Percentiles rank a stretch among this genome's conserved stretches.
phyloP scores from a whole-genome alignment of 148 eudicot species.

The Rhododendron williamsianum region DNA sequence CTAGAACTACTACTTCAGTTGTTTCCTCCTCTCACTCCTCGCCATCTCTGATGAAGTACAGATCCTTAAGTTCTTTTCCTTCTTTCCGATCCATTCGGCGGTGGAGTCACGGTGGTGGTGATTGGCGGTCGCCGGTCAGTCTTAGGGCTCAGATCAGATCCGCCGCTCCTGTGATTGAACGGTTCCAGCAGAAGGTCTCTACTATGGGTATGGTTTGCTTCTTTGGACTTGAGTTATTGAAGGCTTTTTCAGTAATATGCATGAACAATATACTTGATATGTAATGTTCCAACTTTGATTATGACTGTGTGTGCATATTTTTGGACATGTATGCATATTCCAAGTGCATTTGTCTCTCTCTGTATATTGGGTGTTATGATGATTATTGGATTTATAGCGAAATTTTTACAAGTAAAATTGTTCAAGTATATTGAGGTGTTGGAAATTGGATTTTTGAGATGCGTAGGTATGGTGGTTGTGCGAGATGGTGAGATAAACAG shows the following conservation, averaged over 20 bases:
- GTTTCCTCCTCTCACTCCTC: constrained; percentile 18
- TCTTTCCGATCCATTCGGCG: constrained; percentile 40
- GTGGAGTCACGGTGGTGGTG: constrained; percentile 53
- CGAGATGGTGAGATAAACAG: no score
- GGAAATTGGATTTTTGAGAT: background rate
- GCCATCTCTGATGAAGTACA: constrained; percentile 21
- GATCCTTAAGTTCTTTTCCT: constrained; percentile 30
- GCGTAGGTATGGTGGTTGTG: background rate
- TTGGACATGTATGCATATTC: no score
- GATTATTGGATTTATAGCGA: no score
- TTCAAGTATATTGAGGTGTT: background rate
- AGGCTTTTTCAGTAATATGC: no score
- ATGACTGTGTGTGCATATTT: no score
- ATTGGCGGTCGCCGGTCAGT: constrained; percentile 49
- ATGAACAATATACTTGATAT: no score
- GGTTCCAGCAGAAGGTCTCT: constrained; percentile 49
- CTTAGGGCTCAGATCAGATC: constrained; percentile 57
- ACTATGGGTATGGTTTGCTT: constrained; percentile 53
- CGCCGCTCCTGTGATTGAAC: constrained; percentile 48
- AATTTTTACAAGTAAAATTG: background rate
- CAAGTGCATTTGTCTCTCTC: no score
- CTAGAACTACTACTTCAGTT: background rate
- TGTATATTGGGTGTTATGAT: no score
- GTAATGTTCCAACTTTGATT: no score
- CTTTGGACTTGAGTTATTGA: background rate